These are phyloP conservation scores for Raffaelea ambrosiae DNA, from an alignment of 2,329 filamentous ascomycete species.

Conservation along the genomic window DNA sequence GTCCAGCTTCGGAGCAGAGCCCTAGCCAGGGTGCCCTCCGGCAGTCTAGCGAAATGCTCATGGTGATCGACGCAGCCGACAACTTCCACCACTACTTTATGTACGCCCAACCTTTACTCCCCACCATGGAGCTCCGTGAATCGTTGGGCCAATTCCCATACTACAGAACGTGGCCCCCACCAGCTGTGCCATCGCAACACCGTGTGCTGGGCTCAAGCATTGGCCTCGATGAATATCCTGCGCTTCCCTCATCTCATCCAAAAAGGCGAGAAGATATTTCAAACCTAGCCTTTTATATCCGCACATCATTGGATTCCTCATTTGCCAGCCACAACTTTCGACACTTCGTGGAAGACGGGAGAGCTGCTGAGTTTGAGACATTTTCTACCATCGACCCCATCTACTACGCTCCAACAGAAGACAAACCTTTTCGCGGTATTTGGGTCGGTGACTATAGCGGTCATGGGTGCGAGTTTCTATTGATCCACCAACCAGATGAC, in stretches of 20 bases:
- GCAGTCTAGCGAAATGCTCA: slow-evolving; percentile 46
- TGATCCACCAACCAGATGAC: slow-evolving; percentile 63
- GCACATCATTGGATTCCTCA: too few species aligned
- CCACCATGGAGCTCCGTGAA: slow-evolving; percentile 24
- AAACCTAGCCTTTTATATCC: slow-evolving; percentile 62
- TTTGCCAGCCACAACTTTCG: slow-evolving; percentile 41
- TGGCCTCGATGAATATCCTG: slow-evolving; percentile 16
- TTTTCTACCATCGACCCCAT: slow-evolving; percentile 62
- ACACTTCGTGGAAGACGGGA: slow-evolving; percentile 48
- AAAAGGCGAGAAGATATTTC: slow-evolving; percentile 50
- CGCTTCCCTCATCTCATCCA: slow-evolving; percentile 29
- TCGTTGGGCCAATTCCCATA: slow-evolving; percentile 30
- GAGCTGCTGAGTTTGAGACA: slow-evolving; percentile 37
- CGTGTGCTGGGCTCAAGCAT: slow-evolving; percentile 34
- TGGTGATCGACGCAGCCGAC: slow-evolving; percentile 34
- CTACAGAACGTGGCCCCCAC: slow-evolving; percentile 66
- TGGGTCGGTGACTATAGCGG: slow-evolving; percentile 87
- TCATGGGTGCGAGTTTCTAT: slow-evolving; percentile 82
- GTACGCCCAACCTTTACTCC: slow-evolving; percentile 45
- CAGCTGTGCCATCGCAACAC: slow-evolving; percentile 54
- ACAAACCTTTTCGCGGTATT: slow-evolving; percentile 81
- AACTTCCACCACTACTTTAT: slow-evolving; percentile 59
- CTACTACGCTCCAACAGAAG: slow-evolving; percentile 70
- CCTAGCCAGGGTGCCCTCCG: slow-evolving; percentile 29
- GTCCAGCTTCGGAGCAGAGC: slow-evolving; percentile 20